Evolutionary conservation across 495 filamentous ascomycete species (phyloP).

Genomic region (Annulohypoxylon maeteangense): DNA sequence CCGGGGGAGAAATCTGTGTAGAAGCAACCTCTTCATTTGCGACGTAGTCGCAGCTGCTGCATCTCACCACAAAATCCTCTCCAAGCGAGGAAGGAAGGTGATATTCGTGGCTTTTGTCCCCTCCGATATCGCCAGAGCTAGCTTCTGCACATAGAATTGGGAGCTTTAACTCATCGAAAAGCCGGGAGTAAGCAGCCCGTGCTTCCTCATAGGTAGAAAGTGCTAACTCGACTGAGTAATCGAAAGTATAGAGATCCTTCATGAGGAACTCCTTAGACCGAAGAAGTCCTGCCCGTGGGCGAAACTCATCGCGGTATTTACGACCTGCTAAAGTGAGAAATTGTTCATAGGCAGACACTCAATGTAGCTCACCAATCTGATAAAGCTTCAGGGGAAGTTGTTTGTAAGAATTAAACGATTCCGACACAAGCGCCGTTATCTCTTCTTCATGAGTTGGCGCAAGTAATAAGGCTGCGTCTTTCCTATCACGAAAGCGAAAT

Average conservation of each 20-base stretch:
- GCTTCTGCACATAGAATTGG: slow-evolving; percentile 87
- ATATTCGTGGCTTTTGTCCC: slow-evolving; percentile 92
- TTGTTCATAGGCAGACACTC: background rate
- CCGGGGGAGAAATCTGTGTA: slow-evolving; percentile 22
- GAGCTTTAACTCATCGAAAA: slow-evolving; percentile 86
- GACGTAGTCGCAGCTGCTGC: slow-evolving; percentile 75
- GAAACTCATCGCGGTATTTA: slow-evolving; percentile 92
- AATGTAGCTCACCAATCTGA: slow-evolving; percentile 76
- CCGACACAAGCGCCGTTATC: slow-evolving; percentile 82
- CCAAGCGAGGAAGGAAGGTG: slow-evolving; percentile 83
- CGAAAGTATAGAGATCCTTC: slow-evolving; percentile 99
- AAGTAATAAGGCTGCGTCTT: slow-evolving; percentile 77
- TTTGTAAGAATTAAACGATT: slow-evolving; percentile 83
- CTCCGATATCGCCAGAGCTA: slow-evolving; percentile 95
- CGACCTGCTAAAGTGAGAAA: slow-evolving; percentile 64
- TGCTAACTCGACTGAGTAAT: slow-evolving; percentile 71
- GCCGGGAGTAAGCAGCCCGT: slow-evolving; percentile 70
- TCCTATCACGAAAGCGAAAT: slow-evolving; percentile 83
- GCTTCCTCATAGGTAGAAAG: slow-evolving; percentile 81
- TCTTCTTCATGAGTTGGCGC: slow-evolving; percentile 98
- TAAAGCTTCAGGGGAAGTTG: slow-evolving; percentile 88
- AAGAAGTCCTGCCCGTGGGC: slow-evolving; percentile 88
- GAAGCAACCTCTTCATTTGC: slow-evolving; percentile 86
- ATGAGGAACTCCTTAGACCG: slow-evolving; percentile 94
- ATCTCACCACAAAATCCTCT: slow-evolving; percentile 86